A percentile compares a stretch with the other conserved stretches of the same genome.
Conservation (phyloP, 2,329 filamentous ascomycete species). For the Cladosporium cucumerinum region DNA sequence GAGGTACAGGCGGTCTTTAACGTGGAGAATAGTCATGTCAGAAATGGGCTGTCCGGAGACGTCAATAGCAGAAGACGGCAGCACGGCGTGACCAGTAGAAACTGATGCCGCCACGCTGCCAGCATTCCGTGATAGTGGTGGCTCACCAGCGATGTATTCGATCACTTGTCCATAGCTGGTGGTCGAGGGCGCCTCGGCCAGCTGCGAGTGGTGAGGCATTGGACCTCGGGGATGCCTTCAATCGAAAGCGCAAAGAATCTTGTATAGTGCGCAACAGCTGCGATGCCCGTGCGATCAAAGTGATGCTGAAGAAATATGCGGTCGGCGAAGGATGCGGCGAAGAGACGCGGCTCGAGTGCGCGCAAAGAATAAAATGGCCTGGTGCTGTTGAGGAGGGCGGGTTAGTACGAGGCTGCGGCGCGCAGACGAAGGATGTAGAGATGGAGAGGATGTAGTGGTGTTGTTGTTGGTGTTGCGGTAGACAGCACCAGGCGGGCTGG, state of each 20-base stretch:
- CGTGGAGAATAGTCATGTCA: slow-evolving; percentile 34
- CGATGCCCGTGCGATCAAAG: not conserved
- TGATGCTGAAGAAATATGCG: slow-evolving; percentile 1
- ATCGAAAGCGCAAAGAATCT: slow-evolving; percentile 17
- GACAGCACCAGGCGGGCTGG: not conserved
- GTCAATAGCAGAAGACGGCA: slow-evolving; percentile 7
- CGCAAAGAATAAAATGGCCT: slow-evolving; percentile 11
- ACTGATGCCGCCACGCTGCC: not conserved
- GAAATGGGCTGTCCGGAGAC: slow-evolving; percentile 24
- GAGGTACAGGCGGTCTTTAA: slow-evolving; percentile 84
- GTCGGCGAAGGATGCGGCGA: not conserved
- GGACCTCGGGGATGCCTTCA: slow-evolving; percentile 1
- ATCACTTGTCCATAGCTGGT: slow-evolving; percentile 80
- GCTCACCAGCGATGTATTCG: slow-evolving; percentile 89
- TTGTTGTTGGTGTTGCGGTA: not conserved
- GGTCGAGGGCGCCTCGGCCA: slow-evolving; percentile 29
- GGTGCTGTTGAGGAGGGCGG: slow-evolving; percentile 8
- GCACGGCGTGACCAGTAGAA: slow-evolving; percentile 14
- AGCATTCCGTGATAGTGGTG: slow-evolving; percentile 22
- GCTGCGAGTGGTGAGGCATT: slow-evolving; percentile 14
- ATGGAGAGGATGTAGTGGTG: not conserved
- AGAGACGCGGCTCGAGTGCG: not conserved
- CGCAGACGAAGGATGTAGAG: not conserved
- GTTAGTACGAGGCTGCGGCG: slow-evolving; percentile 11
- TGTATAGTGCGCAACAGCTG: slow-evolving; percentile 14